Conservation (phyloP, 2,329 filamentous ascomycete species). For the Hymenoscyphus salicellus region DNA sequence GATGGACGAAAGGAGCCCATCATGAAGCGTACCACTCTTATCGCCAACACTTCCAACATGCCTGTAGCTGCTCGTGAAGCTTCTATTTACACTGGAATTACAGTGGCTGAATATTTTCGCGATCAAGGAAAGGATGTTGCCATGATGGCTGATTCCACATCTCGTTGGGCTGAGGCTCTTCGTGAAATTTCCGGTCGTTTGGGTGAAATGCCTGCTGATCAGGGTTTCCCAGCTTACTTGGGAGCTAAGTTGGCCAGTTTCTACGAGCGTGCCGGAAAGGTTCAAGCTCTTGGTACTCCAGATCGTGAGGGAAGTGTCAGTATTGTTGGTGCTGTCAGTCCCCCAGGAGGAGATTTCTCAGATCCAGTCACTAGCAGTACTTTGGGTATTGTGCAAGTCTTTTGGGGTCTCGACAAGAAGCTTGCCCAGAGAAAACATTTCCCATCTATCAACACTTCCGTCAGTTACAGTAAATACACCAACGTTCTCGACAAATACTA, state of each 20-base stretch:
- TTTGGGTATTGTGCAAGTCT: slow-evolving; percentile 96
- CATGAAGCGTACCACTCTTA: slow-evolving; percentile 99
- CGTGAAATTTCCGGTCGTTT: slow-evolving; percentile 98
- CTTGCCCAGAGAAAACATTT: slow-evolving; percentile 98
- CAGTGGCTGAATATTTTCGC: slow-evolving; percentile 89
- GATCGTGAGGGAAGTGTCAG: slow-evolving; percentile 89
- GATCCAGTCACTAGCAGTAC: slow-evolving; percentile 94
- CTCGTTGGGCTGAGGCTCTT: slow-evolving; percentile 96
- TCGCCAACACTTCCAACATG: slow-evolving; percentile 99
- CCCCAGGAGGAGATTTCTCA: slow-evolving; percentile 97
- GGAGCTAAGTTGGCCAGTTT: slow-evolving; percentile 96
- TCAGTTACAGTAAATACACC: slow-evolving; percentile 97
- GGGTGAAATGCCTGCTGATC: slow-evolving; percentile 99
- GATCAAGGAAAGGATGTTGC: slow-evolving; percentile 96
- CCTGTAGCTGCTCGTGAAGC: slow-evolving; percentile 96
- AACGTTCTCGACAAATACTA: slow-evolving; percentile 87
- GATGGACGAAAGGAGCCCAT: slow-evolving; percentile 95
- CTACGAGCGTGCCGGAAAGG: slow-evolving; percentile 95
- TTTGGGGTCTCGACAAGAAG: slow-evolving; percentile 99
- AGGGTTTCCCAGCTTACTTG: slow-evolving; percentile 98
- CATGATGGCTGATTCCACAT: slow-evolving; percentile 99
- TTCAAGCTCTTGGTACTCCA: slow-evolving; percentile 81
- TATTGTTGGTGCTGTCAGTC: slow-evolving; percentile 95
- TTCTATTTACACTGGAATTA: slow-evolving; percentile 93
- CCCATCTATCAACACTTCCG: slow-evolving; percentile 92